Evolutionary conservation across 1,139 yeast genomes (phyloP), one percentile per base, ranked within the genome.

Genomic region (Trichomonascaceae sp.): DNA sequence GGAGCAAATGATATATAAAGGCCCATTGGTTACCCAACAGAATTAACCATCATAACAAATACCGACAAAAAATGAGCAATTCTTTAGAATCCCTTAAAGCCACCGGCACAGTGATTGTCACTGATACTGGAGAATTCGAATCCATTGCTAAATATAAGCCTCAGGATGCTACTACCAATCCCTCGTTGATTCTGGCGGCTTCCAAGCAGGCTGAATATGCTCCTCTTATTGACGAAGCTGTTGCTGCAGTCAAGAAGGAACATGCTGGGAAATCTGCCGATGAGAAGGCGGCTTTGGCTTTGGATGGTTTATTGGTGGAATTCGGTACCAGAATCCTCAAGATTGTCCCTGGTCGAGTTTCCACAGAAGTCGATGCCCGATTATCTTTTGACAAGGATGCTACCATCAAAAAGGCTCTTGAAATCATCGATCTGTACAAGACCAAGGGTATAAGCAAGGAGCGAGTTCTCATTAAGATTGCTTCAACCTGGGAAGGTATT

Each of bases 101-200:
- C 63, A 74, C 96, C 58, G 98, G 98, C 66, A 93, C 99, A 64
- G 85, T 82, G 65, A 96, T 93, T 69, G 99, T 93, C 71, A 88
- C 99, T 63, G 99, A 93, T 79, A 91, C 98, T 61, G 99, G 99
- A 79, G 99, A 93, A 76, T 93, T 93, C 72, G 98, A 90, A 74
- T 85, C 95, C 63, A 93, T 93, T 71, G 96, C 97, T 70, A 89
- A 90, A 77, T 93, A 87, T 80, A 89, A 93, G 68, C 99, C 99
- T 65, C 98, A 93, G 79, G 99, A 93, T 76, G 96, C 99, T 63
- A 93, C 99, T 70, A 93, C 99, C 74, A 93, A 93, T 80, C 99
- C 99, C 64, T 91, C 99, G 49, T 81, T 93, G 78, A 93, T 93
- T 70, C 81, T 95, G 69, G 98, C 98, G 62, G 99, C 99, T 60